A percentile compares a stretch with the other conserved stretches of the same genome.
Evolutionary conservation across 2,329 filamentous ascomycete genomes (phyloP).

Genomic region (Sporothrix euskadiensis): DNA sequence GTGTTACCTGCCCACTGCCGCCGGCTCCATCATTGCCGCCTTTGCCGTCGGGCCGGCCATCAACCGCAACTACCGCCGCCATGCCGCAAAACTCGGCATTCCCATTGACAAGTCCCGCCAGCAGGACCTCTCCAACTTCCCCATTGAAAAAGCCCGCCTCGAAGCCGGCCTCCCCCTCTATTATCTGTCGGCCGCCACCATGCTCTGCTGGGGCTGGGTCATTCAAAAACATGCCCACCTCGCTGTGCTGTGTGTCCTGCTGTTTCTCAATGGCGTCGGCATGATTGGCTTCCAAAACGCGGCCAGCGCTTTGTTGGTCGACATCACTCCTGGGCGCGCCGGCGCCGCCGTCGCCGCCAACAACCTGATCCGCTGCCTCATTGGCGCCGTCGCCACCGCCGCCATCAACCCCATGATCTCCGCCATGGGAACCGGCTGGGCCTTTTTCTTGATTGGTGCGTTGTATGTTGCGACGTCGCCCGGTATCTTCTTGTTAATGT

Average conservation of each 20-base stretch:
- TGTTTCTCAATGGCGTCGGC: conserved; percentile 50
- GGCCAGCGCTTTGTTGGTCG: conserved; percentile 55
- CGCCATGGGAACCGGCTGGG: conserved; percentile 53
- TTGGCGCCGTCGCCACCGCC: conserved; percentile 56
- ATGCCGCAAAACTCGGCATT: conserved; percentile 56
- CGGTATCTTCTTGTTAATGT: conserved; percentile 46
- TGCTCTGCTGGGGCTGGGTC: conserved; percentile 56
- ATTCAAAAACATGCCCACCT: conserved; percentile 46
- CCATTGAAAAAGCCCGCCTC: conserved; percentile 54
- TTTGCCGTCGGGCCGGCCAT: conserved; percentile 55
- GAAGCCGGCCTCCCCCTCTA: conserved; percentile 54
- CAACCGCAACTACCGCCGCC: conserved; percentile 67
- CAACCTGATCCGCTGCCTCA: conserved; percentile 56
- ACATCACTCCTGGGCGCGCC: conserved; percentile 55
- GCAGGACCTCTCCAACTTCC: conserved; percentile 51
- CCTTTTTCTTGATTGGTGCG: conserved; percentile 51
- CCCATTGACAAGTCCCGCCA: conserved; percentile 55
- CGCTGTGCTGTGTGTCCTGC: conserved; percentile 50
- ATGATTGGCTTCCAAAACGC: conserved; percentile 58
- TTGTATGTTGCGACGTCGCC: conserved; percentile 47
- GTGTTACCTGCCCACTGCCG: conserved; percentile 54
- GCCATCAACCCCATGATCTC: conserved; percentile 55
- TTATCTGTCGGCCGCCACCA: conserved; percentile 48
- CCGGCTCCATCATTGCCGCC: conserved; percentile 51
- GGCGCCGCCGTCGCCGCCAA: conserved; percentile 58